A percentile compares a stretch with the other conserved stretches of the same genome.
Evolutionary conservation across 768 basidiomycete species (phyloP).

Genomic region (Tulasnella sp.): DNA sequence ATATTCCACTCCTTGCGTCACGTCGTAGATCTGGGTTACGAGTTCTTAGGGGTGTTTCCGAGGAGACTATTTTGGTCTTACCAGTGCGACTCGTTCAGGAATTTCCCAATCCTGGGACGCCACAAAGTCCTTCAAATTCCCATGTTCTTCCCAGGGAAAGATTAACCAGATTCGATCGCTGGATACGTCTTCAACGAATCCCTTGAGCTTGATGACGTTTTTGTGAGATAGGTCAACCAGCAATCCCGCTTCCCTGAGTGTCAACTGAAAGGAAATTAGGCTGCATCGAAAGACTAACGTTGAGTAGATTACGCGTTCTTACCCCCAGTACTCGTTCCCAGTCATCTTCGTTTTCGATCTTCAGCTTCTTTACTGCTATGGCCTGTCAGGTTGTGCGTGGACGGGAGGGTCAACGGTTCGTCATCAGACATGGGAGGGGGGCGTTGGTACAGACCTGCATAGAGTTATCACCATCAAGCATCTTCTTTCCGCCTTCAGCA

Average conservation of each 20-base stretch:
- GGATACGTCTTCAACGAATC: not conserved
- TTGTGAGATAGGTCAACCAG: not conserved
- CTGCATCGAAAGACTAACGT: not conserved
- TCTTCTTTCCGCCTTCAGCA: too few relatives aligned
- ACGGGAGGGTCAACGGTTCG: too few relatives aligned
- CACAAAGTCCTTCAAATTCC: conserved; percentile 2
- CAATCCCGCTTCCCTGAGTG: not conserved
- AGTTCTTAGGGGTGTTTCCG: not conserved
- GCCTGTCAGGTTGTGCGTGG: not conserved
- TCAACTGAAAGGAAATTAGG: not conserved
- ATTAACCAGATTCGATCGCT: not conserved
- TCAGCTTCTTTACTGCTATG: not conserved
- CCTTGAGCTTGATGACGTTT: not conserved
- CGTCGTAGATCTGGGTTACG: not conserved
- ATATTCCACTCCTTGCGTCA: not conserved
- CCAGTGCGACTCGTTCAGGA: not conserved
- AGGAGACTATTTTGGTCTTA: not conserved
- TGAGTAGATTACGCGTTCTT: not conserved
- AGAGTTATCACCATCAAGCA: too few relatives aligned
- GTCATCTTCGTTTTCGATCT: not conserved
- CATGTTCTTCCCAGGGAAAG: not conserved
- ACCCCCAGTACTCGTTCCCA: not conserved
- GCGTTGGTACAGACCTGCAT: too few relatives aligned
- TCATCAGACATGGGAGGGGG: too few relatives aligned
- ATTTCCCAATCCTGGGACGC: not conserved